Conservation (phyloP, 176 grass and related monocot species). For the Carex cristatella region DNA sequence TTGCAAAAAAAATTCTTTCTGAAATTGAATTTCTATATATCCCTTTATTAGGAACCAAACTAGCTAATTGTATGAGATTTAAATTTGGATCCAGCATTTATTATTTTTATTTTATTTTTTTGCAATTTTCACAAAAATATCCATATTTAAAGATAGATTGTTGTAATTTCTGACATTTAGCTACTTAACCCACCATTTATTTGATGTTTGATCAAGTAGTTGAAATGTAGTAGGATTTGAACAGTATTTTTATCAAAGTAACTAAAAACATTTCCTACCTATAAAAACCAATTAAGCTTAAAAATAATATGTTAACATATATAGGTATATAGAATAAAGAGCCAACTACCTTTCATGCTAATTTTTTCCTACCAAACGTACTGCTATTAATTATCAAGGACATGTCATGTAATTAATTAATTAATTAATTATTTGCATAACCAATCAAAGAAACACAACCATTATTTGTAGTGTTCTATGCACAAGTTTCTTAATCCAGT, state of each 20-base stretch:
- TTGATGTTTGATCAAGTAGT: too few relatives aligned
- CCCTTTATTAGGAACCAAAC: background rate
- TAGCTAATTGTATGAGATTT: background rate
- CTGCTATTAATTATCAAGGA: background rate
- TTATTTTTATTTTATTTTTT: too few relatives aligned
- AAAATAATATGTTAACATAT: too few relatives aligned
- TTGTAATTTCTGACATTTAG: too few relatives aligned
- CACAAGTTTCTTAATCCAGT: background rate
- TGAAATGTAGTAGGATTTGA: too few relatives aligned
- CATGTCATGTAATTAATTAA: background rate
- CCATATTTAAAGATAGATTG: too few relatives aligned
- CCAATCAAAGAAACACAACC: background rate
- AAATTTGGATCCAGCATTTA: too few relatives aligned
- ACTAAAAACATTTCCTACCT: background rate
- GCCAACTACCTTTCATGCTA: constrained; percentile 1
- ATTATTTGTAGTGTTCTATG: background rate
- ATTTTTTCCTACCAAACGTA: background rate
- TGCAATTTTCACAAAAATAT: too few relatives aligned
- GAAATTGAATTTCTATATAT: background rate
- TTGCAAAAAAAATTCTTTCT: background rate
- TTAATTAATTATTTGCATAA: background rate
- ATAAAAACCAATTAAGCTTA: background rate
- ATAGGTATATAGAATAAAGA: background rate
- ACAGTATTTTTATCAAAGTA: too few relatives aligned
- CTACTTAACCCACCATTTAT: too few relatives aligned